These are phyloP conservation scores for Cenchrus americanus DNA, from an alignment of 176 grass and related monocot species.

Conservation along the genomic window DNA sequence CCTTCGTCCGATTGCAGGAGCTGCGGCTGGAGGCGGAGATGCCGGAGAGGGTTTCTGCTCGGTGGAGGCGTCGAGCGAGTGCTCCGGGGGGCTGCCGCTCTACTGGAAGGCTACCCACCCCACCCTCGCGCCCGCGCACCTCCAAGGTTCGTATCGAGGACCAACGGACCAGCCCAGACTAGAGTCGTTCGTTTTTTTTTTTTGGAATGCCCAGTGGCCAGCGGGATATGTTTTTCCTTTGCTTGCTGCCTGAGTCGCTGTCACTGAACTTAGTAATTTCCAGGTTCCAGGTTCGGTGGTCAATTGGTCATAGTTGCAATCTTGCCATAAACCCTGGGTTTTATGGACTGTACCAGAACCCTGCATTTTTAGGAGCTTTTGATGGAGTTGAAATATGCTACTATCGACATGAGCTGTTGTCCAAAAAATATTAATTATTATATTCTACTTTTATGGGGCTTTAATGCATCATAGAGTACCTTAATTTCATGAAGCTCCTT, in stretches of 20 bases:
- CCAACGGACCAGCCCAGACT: not conserved
- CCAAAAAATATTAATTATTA: slow-evolving; percentile 2
- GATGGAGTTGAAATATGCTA: slow-evolving; percentile 1
- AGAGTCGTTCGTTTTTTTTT: not conserved
- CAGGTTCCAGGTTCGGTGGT: not conserved
- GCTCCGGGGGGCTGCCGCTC: slow-evolving; percentile 52
- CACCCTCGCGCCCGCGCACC: slow-evolving; percentile 68
- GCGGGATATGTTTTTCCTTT: not conserved
- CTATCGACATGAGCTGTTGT: not conserved
- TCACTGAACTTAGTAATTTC: not conserved
- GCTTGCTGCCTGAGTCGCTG: not conserved
- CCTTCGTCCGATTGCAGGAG: slow-evolving; percentile 7
- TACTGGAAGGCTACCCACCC: slow-evolving; percentile 89
- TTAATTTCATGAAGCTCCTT: not conserved
- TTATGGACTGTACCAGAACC: not conserved
- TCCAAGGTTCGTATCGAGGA: slow-evolving; percentile 55
- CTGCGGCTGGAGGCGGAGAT: slow-evolving; percentile 3
- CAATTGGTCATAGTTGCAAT: not conserved
- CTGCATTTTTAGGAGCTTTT: not conserved
- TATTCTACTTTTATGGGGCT: not conserved
- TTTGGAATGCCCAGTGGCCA: not conserved
- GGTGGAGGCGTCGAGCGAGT: slow-evolving; percentile 35
- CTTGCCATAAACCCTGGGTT: slow-evolving; percentile 1
- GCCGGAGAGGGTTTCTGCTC: slow-evolving; percentile 60
- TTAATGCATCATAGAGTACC: not conserved